Evolutionary conservation across 225 moss, liverwort and hornwort species (phyloP).

Genomic region (Pseudoscleropodium purum): DNA sequence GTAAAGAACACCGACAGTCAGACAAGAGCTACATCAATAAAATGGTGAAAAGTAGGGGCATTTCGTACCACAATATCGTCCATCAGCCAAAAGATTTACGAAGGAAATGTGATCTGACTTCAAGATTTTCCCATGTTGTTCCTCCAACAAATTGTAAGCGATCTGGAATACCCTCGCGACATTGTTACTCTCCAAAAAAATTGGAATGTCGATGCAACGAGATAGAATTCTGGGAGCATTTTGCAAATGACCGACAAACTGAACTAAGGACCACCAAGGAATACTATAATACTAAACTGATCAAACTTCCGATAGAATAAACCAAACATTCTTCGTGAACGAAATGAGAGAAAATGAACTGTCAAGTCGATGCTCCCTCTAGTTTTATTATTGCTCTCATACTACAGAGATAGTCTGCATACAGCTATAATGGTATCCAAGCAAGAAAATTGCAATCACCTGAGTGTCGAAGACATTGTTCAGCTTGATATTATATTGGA

Average conservation of each 20-base stretch:
- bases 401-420: neutral
- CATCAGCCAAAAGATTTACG: conserved; percentile 66
- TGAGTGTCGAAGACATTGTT: conserved; percentile 81
- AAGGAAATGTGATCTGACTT: conserved; percentile 70
- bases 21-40: neutral
- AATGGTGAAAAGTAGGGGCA: neutral
- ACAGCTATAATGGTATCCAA: neutral
- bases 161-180: conserved; percentile 26
- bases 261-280: neutral
- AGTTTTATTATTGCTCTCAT: neutral
- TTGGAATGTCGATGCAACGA: neutral
- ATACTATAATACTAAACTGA: neutral
- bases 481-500: conserved; percentile 72
- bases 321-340: neutral
- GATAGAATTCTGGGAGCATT: neutral
- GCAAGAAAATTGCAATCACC: conserved; percentile 10
- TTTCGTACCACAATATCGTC: conserved; percentile 57
- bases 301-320: neutral
- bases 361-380: neutral
- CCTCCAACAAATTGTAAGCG: conserved; percentile 60
- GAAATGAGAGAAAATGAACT: neutral
- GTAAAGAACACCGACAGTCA: neutral
- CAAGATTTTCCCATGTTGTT: conserved; percentile 51
- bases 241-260: neutral
- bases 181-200: neutral